These are phyloP conservation scores for Salisapilia sapeloensis DNA, from an alignment of 352 stramenopile genomes.

Conservation along the genomic window DNA sequence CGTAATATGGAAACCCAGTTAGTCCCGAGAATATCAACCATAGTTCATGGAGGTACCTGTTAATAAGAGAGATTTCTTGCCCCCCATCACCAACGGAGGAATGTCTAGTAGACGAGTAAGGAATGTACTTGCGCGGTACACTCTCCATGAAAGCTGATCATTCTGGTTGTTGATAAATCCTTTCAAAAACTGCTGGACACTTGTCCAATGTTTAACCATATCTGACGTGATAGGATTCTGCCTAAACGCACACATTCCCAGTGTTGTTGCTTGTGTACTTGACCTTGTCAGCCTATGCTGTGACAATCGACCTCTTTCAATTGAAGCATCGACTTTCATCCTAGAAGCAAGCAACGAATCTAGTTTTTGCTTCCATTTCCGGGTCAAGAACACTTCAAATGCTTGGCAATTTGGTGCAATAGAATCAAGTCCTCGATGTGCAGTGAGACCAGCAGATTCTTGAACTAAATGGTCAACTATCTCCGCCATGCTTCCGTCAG, in stretches of 20 bases:
- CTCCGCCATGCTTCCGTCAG: slow-evolving; percentile 86
- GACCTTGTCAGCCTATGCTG: not conserved
- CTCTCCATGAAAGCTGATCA: slow-evolving; percentile 53
- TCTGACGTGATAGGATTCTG: slow-evolving; percentile 10
- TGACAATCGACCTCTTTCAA: not conserved
- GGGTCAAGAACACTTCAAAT: slow-evolving; percentile 87
- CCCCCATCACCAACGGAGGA: slow-evolving; percentile 50
- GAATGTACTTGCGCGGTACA: slow-evolving; percentile 67
- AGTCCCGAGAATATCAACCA: slow-evolving; percentile 4
- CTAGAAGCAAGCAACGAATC: slow-evolving; percentile 23
- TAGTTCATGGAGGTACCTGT: slow-evolving; percentile 31
- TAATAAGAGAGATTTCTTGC: slow-evolving; percentile 45
- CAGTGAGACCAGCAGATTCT: slow-evolving; percentile 76
- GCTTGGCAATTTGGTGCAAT: slow-evolving; percentile 71
- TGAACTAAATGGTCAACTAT: slow-evolving; percentile 83
- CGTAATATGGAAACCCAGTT: slow-evolving; percentile 6
- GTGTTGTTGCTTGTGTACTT: slow-evolving; percentile 3
- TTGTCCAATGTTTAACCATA: slow-evolving; percentile 28
- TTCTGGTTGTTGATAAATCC: slow-evolving; percentile 73
- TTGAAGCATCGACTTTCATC: slow-evolving; percentile 7
- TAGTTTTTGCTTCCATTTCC: slow-evolving; percentile 76
- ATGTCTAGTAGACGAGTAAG: slow-evolving; percentile 48
- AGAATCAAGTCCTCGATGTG: slow-evolving; percentile 70
- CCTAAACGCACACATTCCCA: slow-evolving; percentile 3
- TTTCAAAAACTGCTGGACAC: slow-evolving; percentile 67